Percentiles rank a stretch among this genome's conserved stretches.
Evolutionary conservation across 768 basidiomycete species (phyloP).

Genomic region (Lyophyllum semitale): DNA sequence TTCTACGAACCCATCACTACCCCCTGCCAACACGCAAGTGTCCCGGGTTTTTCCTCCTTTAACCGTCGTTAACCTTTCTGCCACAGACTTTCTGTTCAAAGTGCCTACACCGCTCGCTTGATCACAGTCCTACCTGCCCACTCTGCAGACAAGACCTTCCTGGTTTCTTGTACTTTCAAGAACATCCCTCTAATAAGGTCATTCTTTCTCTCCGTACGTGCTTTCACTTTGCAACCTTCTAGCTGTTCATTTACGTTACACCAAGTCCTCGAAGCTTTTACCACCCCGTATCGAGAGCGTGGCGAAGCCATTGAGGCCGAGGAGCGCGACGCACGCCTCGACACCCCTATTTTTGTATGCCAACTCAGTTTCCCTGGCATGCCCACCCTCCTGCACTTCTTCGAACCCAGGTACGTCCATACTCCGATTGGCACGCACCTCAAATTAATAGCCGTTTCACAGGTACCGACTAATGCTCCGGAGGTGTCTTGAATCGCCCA

Average conservation of each 20-base stretch:
- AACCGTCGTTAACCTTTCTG: neutral
- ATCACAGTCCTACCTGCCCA: constrained; percentile 83
- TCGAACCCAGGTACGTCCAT: constrained; percentile 71
- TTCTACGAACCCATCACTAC: constrained; percentile 88
- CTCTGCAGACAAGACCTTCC: constrained; percentile 84
- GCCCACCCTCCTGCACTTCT: constrained; percentile 89
- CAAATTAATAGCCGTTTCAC: neutral
- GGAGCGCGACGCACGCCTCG: constrained; percentile 75
- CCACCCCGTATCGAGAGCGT: constrained; percentile 62
- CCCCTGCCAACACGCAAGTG: constrained; percentile 89
- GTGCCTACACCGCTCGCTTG: constrained; percentile 88
- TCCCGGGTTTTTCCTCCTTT: constrained; percentile 14
- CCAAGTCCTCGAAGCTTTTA: constrained; percentile 71
- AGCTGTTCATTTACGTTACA: constrained; percentile 6
- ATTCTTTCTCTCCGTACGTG: constrained; percentile 68
- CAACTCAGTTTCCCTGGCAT: constrained; percentile 90
- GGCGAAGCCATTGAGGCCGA: constrained; percentile 67
- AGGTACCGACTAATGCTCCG: constrained; percentile 96
- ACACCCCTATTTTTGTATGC: constrained; percentile 91
- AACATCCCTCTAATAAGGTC: constrained; percentile 74
- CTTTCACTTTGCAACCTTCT: constrained; percentile 1
- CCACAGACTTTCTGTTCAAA: constrained; percentile 84
- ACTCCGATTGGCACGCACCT: constrained; percentile 1
- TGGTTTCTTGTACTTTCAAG: constrained; percentile 74
- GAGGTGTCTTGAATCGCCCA: constrained; percentile 79